Conservation (phyloP, 495 filamentous ascomycete genomes). For the Xylaria grammica region DNA sequence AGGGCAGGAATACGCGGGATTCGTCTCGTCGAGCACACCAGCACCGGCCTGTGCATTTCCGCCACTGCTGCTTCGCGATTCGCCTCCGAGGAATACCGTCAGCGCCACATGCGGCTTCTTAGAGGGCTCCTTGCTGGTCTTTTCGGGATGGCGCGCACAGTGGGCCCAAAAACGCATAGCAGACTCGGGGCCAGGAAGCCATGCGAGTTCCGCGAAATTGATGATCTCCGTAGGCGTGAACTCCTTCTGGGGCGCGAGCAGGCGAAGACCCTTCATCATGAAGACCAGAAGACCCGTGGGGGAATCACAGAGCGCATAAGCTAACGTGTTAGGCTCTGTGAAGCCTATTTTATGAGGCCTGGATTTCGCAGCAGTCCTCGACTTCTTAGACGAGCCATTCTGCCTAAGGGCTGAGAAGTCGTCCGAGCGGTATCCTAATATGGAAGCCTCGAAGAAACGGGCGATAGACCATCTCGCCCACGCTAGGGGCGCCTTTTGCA, state of each 20-base stretch:
- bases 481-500: slow-evolving; percentile 37
- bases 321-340: slow-evolving; percentile 52
- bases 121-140: slow-evolving; percentile 22
- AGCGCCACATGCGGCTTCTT: slow-evolving; percentile 42
- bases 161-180: slow-evolving; percentile 52
- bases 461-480: slow-evolving; percentile 54
- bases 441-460: slow-evolving; percentile 42
- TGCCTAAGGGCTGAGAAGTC: slow-evolving; percentile 43
- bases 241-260: slow-evolving; percentile 35
- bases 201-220: slow-evolving; percentile 50
- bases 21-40: slow-evolving; percentile 16
- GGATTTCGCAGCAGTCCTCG: slow-evolving; percentile 19
- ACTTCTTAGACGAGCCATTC: slow-evolving; percentile 25
- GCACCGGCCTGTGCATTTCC: slow-evolving; percentile 9
- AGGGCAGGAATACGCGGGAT: slow-evolving; percentile 45
- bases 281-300: slow-evolving; percentile 56
- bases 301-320: slow-evolving; percentile 60
- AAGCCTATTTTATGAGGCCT: slow-evolving; percentile 35
- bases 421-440: slow-evolving; percentile 46
- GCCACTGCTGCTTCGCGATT: slow-evolving; percentile 14
- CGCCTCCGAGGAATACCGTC: slow-evolving; percentile 48
- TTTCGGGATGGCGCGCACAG: slow-evolving; percentile 40
- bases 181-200: slow-evolving; percentile 57
- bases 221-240: slow-evolving; percentile 50
- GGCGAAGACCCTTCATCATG: slow-evolving; percentile 44